A percentile compares a stretch with the other conserved stretches of the same genome.
phyloP scores from a whole-genome alignment of 2,329 filamentous ascomycete species.

The Tolypocladium inflatum region DNA sequence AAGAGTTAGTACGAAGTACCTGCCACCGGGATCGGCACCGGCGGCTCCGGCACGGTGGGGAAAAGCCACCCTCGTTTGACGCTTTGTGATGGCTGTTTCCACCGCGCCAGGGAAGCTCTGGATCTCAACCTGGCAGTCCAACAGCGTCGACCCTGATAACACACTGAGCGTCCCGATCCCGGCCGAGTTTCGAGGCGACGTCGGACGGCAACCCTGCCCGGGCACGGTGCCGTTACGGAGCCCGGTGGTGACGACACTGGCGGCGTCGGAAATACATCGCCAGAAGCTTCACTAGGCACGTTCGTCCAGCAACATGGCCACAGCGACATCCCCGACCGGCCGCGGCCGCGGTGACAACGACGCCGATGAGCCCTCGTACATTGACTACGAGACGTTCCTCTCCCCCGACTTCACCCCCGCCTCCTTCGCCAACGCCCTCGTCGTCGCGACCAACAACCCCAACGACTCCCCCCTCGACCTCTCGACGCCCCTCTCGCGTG shows the following conservation, averaged over 20 bases:
- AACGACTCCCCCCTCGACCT: slow-evolving; percentile 86
- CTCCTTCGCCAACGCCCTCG: slow-evolving; percentile 78
- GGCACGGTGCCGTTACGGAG: not conserved
- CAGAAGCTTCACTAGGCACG: not conserved
- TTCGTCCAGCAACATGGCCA: not conserved
- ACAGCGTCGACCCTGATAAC: not conserved
- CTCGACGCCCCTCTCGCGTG: slow-evolving; percentile 83
- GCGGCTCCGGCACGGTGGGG: not conserved
- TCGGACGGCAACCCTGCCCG: not conserved
- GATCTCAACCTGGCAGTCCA: not conserved
- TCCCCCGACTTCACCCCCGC: slow-evolving; percentile 72
- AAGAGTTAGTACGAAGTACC: not conserved
- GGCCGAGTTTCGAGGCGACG: not conserved
- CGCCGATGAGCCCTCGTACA: slow-evolving; percentile 67
- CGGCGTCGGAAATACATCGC: not conserved
- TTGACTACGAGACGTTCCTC: slow-evolving; percentile 91
- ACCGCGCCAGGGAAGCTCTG: not conserved
- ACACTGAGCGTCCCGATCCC: not conserved
- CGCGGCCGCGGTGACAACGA: not conserved
- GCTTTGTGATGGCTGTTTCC: not conserved
- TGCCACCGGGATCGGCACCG: not conserved
- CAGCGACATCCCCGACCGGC: not conserved
- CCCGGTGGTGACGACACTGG: not conserved
- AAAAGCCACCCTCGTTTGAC: not conserved
- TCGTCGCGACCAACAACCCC: slow-evolving; percentile 84